Base-by-base conservation (phyloP, 1,284 basidiomycete genomes). In the Pseudozyma thailandica region DNA sequence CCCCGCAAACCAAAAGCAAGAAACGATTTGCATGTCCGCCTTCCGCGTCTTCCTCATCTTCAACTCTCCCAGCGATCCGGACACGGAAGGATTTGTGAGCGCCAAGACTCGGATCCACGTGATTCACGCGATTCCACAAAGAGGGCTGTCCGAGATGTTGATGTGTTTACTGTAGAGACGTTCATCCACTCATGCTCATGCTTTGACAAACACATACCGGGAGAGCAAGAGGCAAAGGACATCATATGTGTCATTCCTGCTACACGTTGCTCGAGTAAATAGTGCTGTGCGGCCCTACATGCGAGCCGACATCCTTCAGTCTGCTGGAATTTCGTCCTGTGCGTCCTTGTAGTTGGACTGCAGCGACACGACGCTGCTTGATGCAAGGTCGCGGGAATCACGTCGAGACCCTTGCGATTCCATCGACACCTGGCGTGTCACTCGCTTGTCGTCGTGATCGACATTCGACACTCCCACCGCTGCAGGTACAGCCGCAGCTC, bases 311-410 rank as follows among this genome's bases (percentile, higher is more conserved):
- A 26, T 42, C 13, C 8, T 23, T 30, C 37, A 48, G 8, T 55
- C 43, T 18, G 44, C 37, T 18, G 26, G 13, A 25, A 59, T 37
- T 9, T 55, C 48, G n/a, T 65, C 63, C 12, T 47, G 39, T 9
- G 72, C 72, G 38, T 74, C 72, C 45, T 59, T 63, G 56, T 74
- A 74, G 42, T 46, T 63, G 18, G 66, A 74, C 47, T 63, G 55
- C 33, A 63, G 38, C 30, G 72, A 66, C 13, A 50, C 62, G 0
- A 59, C 60, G 50, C 66, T 74, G 66, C 63, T 70, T 23, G 65
- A 54, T 3, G 58, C 54, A 8, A 42, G 30, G 9, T 23, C 52
- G 25, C 20, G 30, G 7, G 43, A 47, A n/a, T 53, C 49, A 10
- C 48, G 42, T 21, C 48, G 44, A 18, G 57, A 60, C 4, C n/a